Base-by-base conservation (phyloP, 352 stramenopile genomes). In the Sclerospora graminicola region DNA sequence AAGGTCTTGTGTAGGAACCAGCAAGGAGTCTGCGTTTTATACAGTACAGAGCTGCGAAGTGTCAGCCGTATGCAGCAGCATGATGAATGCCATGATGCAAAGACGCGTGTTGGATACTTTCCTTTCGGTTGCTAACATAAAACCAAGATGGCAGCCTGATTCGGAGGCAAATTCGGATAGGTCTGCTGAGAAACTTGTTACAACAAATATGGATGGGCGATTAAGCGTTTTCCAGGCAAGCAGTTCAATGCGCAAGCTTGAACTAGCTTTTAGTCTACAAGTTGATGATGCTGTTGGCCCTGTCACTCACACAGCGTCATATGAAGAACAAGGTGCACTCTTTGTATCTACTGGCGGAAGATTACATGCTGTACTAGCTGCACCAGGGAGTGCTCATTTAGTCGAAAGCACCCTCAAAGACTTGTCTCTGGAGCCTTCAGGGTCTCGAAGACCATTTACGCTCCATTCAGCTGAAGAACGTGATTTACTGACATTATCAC, bases 11-110 rank as follows among this genome's bases (percentile, higher is more conserved):
- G 43, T 48, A 27, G 49, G 39, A 14, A 51, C 23, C n/a, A 39
- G 40, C 23, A 63, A 38, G 47, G 59, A 44, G 8, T 51, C 30
- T 32, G 27, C 52, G 1, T 63, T 45, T 1, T 86, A 78, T 55
- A 65, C 49, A 0, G 66, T 86, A 20, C 64, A 80, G 48, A 73
- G 61, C 32, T 84, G 64, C 50, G 69, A 86, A 35, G 47, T 84
- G 26, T 49, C 50, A 16, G 54, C 66, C 45, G 38, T 72, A 26
- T 81, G 56, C 28, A 54, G 42, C n/a, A 69, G 63, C 19, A 53
- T 86, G 34, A 67, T 86, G 62, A 66, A 52, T 29, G 54, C 60
- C 2, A 55, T 46, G 28, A 56, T 60, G 21, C 41, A 57, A 34
- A 45, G 23, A 49, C 20, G 43, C 9, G 38, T 55, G 8, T 30